Conservation (phyloP, 2,329 filamentous ascomycete species). For the Dothideomycetidae sp. region DNA sequence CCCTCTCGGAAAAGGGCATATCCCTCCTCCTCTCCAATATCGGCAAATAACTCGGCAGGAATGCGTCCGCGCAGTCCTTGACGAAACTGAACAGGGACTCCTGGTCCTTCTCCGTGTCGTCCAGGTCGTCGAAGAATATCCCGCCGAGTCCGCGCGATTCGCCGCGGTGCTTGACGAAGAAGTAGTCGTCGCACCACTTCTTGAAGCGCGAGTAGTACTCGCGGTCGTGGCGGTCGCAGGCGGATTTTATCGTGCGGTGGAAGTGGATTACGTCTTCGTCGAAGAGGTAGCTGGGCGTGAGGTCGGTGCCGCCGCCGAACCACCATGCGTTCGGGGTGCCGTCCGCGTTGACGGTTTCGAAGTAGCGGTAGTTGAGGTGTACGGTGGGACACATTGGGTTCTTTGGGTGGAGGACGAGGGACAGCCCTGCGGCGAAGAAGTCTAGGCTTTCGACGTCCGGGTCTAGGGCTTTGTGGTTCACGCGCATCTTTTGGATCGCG, state of each 20-base stretch:
- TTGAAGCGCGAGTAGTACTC: conserved; percentile 91
- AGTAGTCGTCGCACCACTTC: conserved; percentile 97
- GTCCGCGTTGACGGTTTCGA: conserved; percentile 80
- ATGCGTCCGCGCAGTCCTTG: conserved; percentile 70
- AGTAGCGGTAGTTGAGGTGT: conserved; percentile 96
- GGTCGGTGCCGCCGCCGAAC: conserved; percentile 90
- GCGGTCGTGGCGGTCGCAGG: conserved; percentile 86
- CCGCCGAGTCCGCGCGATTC: conserved; percentile 82
- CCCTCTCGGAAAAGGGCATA: conserved; percentile 70
- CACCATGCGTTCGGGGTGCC: conserved; percentile 82
- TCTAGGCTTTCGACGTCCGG: conserved; percentile 67
- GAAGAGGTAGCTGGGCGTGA: conserved; percentile 88
- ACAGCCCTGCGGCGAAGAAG: conserved; percentile 91
- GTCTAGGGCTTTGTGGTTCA: conserved; percentile 82
- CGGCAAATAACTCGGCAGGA: conserved; percentile 80
- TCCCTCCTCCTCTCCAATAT: conserved; percentile 82
- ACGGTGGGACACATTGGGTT: conserved; percentile 98
- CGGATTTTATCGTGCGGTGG: conserved; percentile 82
- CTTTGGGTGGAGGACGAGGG: conserved; percentile 79
- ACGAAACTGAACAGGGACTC: conserved; percentile 85
- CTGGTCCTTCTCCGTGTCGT: conserved; percentile 70
- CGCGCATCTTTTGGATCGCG: conserved; percentile 85
- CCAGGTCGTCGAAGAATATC: conserved; percentile 97
- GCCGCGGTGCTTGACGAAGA: conserved; percentile 78
- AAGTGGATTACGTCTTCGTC: conserved; percentile 96